Conservation (phyloP, 2,329 filamentous ascomycete species). For the Ophiostoma himal-ulmi region DNA sequence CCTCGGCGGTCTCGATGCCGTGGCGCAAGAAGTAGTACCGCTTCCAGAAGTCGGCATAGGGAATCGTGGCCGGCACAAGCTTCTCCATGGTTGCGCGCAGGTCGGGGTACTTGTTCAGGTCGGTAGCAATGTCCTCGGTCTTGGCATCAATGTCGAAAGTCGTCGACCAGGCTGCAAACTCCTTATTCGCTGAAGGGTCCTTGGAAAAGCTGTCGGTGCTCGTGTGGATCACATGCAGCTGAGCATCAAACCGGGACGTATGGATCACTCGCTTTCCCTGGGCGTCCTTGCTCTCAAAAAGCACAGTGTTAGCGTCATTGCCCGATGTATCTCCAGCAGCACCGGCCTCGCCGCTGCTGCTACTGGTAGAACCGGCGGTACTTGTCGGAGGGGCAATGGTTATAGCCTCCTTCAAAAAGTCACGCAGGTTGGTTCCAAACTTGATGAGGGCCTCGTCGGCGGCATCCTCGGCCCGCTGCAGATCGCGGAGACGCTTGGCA, state of each 20-base stretch:
- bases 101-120: slow-evolving; percentile 82
- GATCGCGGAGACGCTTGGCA: slow-evolving; percentile 75
- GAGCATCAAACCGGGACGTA: slow-evolving; percentile 87
- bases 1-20: slow-evolving; percentile 89
- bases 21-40: slow-evolving; percentile 93
- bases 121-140: slow-evolving; percentile 73
- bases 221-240: slow-evolving; percentile 91
- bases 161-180: slow-evolving; percentile 68
- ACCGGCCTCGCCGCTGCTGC: slow-evolving; percentile 33
- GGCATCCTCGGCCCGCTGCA: slow-evolving; percentile 88
- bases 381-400: slow-evolving; percentile 70
- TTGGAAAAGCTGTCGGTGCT: slow-evolving; percentile 73
- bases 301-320: slow-evolving; percentile 48
- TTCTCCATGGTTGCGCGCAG: slow-evolving; percentile 87
- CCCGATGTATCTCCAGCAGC: slow-evolving; percentile 13
- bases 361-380: slow-evolving; percentile 27
- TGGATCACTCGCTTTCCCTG: slow-evolving; percentile 90
- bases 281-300: slow-evolving; percentile 92
- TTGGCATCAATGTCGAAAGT: slow-evolving; percentile 75
- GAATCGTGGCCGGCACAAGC: slow-evolving; percentile 85
- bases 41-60: slow-evolving; percentile 86
- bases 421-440: slow-evolving; percentile 82
- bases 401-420: slow-evolving; percentile 87
- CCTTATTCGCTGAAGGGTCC: slow-evolving; percentile 63
- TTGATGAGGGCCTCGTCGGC: slow-evolving; percentile 91